Evolutionary conservation across 805 yeast species (phyloP).

Genomic region (Scheffersomyces stipitis): DNA sequence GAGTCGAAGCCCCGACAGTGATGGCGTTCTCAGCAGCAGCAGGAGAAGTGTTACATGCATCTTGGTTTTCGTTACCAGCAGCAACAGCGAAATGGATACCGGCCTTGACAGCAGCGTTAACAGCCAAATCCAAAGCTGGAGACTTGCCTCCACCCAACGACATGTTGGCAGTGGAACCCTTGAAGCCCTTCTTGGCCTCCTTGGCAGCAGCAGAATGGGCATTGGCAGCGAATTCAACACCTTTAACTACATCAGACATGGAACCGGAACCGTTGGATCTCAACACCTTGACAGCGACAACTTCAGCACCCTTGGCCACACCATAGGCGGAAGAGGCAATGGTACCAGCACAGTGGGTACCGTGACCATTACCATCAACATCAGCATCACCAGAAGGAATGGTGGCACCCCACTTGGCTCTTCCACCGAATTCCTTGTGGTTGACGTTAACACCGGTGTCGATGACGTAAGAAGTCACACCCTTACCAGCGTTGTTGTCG

Average conservation of each 20-base stretch:
- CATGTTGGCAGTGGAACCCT: conserved; percentile 64
- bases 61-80: conserved; percentile 62
- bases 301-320: conserved; percentile 75
- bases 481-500: conserved; percentile 74
- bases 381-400: conserved; percentile 71
- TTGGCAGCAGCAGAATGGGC: conserved; percentile 54
- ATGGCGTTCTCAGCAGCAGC: conserved; percentile 57
- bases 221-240: conserved; percentile 81
- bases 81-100: conserved; percentile 63
- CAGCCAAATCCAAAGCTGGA: conserved; percentile 56
- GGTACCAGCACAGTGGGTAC: conserved; percentile 97
- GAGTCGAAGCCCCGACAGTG: conserved; percentile 52
- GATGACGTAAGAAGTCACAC: conserved; percentile 82
- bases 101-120: conserved; percentile 55
- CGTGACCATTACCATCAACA: conserved; percentile 88
- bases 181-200: conserved; percentile 42
- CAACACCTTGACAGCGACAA: conserved; percentile 83
- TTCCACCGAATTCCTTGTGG: conserved; percentile 77
- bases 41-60: conserved; percentile 61
- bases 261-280: conserved; percentile 81
- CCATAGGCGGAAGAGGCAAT: conserved; percentile 80
- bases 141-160: conserved; percentile 61
- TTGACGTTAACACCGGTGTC: conserved; percentile 83
- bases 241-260: conserved; percentile 81
- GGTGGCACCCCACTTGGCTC: conserved; percentile 86